A percentile compares a stretch with the other conserved stretches of the same genome.
These are phyloP conservation scores for Aspergillus neoniger DNA, from an alignment of 2,329 filamentous ascomycete genomes.

Conservation along the genomic window DNA sequence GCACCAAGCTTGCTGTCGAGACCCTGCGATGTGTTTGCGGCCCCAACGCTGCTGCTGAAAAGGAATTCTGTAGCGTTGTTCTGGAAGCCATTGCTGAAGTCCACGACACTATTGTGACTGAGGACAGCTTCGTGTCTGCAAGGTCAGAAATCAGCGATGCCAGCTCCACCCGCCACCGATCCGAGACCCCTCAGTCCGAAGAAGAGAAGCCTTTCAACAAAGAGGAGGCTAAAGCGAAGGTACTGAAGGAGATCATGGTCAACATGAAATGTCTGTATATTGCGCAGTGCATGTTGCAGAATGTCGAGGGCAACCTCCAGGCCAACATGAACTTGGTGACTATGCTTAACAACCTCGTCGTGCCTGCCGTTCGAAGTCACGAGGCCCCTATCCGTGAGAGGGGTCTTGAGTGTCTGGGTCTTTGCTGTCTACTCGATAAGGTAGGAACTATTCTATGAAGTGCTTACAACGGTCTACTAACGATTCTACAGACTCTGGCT, in stretches of 20 bases:
- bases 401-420: constrained; percentile 82
- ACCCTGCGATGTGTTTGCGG: constrained; percentile 82
- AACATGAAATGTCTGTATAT: constrained; percentile 99
- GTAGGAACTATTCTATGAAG: constrained; percentile 38
- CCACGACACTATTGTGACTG: constrained; percentile 80
- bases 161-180: constrained; percentile 52
- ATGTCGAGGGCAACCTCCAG: constrained; percentile 84
- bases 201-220: constrained; percentile 58
- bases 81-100: constrained; percentile 95
- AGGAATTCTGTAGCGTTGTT: constrained; percentile 57
- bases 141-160: constrained; percentile 77
- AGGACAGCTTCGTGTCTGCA: constrained; percentile 93
- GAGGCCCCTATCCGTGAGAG: constrained; percentile 90
- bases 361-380: constrained; percentile 90
- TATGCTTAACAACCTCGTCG: constrained; percentile 97
- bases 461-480: constrained; percentile 15
- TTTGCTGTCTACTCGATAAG: constrained; percentile 89
- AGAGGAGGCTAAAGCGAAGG: constrained; percentile 67
- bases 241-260: constrained; percentile 82
- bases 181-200: constrained; percentile 53
- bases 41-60: constrained; percentile 50
- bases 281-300: constrained; percentile 94
- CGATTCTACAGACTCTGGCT: constrained; percentile 65
- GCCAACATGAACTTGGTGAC: constrained; percentile 88
- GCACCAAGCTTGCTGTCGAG: constrained; percentile 83